Evolutionary conservation across 2,329 filamentous ascomycete species (phyloP).

Genomic region (Colletotrichum camelliae): DNA sequence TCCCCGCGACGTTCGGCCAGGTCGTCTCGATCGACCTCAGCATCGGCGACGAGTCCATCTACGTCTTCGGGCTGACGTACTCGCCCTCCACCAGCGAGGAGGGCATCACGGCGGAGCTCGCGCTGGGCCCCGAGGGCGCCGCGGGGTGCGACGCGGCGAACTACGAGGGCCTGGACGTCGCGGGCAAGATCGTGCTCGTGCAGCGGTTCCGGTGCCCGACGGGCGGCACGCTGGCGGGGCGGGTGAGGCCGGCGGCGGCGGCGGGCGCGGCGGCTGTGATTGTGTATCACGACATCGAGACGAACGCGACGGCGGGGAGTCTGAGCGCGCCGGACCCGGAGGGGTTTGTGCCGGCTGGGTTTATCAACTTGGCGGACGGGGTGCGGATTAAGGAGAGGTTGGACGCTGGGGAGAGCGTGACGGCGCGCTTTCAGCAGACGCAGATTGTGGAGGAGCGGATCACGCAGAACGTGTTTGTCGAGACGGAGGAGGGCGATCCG

Average conservation of each 20-base stretch:
- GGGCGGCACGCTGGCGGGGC: constrained; percentile 35
- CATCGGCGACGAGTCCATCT: constrained; percentile 29
- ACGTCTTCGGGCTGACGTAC: constrained; percentile 44
- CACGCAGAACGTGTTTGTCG: constrained; percentile 50
- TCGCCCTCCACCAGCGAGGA: constrained; percentile 51
- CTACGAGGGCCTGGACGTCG: constrained; percentile 30
- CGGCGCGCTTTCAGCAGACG: constrained; percentile 39
- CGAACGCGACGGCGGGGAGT: constrained; percentile 35
- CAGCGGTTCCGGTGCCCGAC: constrained; percentile 37
- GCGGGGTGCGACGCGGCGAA: constrained; percentile 30
- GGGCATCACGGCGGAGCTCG: constrained; percentile 40
- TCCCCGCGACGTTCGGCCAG: constrained; percentile 39
- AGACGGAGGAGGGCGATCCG: constrained; percentile 49
- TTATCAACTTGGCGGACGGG: constrained; percentile 44
- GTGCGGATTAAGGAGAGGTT: constrained; percentile 42
- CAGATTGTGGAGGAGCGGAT: constrained; percentile 42
- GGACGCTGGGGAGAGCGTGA: constrained; percentile 40
- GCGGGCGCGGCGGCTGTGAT: constrained; percentile 36
- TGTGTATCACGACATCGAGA: constrained; percentile 34
- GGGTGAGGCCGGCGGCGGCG: constrained; percentile 30
- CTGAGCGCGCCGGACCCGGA: constrained; percentile 31
- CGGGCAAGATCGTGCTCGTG: constrained; percentile 37
- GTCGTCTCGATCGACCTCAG: constrained; percentile 16
- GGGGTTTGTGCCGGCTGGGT: constrained; percentile 32
- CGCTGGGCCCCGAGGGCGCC: constrained; percentile 30